Percentiles rank a stretch among this genome's conserved stretches.
Conservation (phyloP, 2,329 filamentous ascomycete genomes). For the Fusarium sp. region DNA sequence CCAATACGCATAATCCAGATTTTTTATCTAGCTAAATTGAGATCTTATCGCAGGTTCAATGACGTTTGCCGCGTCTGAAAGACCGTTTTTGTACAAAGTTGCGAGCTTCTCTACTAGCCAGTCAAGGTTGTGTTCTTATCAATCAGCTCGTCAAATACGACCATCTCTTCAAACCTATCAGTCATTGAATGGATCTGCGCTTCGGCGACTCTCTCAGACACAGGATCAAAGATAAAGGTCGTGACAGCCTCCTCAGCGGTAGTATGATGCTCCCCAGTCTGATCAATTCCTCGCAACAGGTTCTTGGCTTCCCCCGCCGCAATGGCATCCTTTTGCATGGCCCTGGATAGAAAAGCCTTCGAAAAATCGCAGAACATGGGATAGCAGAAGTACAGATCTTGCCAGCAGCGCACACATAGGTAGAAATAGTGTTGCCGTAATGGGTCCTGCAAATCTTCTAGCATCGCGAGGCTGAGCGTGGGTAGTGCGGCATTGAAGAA, state of each 20-base stretch:
- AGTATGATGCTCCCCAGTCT: neutral
- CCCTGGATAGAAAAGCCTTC: neutral
- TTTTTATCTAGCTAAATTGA: neutral
- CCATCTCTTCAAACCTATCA: neutral
- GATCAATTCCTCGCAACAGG: neutral
- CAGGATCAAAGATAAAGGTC: neutral
- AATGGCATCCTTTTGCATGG: neutral
- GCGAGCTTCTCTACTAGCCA: neutral
- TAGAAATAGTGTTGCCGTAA: neutral
- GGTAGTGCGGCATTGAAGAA: neutral
- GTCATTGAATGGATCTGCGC: neutral
- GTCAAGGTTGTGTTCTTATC: neutral
- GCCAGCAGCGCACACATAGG: neutral
- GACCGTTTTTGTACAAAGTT: neutral
- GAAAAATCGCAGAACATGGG: neutral
- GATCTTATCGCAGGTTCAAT: neutral
- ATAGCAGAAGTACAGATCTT: neutral
- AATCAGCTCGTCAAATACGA: neutral
- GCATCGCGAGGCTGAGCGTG: neutral
- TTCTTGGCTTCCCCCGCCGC: neutral
- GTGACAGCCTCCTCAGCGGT: neutral
- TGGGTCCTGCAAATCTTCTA: neutral
- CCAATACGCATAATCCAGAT: neutral
- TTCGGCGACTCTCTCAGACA: neutral
- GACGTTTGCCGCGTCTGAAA: neutral